Base-by-base conservation (phyloP, 305 asterid genomes). In the Fraxinus sp. region DNA sequence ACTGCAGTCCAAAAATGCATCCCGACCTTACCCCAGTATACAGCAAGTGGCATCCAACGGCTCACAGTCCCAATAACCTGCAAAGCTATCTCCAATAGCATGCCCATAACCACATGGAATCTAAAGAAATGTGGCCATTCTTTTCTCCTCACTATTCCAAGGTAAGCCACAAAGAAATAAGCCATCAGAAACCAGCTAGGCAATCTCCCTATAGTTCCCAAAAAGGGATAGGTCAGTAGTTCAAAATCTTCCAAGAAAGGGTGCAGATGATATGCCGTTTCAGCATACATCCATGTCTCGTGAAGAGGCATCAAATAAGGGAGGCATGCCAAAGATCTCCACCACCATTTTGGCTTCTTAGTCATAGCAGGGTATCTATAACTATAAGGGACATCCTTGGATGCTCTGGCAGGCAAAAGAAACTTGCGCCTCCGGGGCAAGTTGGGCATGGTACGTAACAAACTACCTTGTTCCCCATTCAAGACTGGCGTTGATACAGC, bases 91-190 rank as follows among this genome's bases (percentile, higher is more conserved):
- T 93, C 98, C 24, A 93, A 86, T 62, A 95, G 90, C 98, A 92
- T 90, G 13, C 98, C 98, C 89, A 85, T 90, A 79, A 95, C 95
- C 85, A 95, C 95, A 49, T 95, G 97, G 85, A 91, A 95, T 83
- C 98, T 85, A 76, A 95, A 91, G 86, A 88, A 95, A 85, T 95
- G 97, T 4, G 98, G 98, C 97, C 97, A 95, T 80, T 93, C 97
- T 74, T 92, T 95, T 71, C 93, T 86, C 87, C 97, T 93, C 76
- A 92, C 98, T 0, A 94, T 62, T 57, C 94, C 96, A 36, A 94
- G 94, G 85, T 94, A 95, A 8, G 95, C 94, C 49, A 89, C 86
- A 46, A 92, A 89, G 89, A 91, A 90, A 74, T 95, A 95, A 1
- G 97, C 98, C 91, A 92, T 91, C 22, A 92, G 87, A 85, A 90